phyloP scores from a whole-genome alignment of 768 basidiomycete genomes.

The Tricholoma sp. region DNA sequence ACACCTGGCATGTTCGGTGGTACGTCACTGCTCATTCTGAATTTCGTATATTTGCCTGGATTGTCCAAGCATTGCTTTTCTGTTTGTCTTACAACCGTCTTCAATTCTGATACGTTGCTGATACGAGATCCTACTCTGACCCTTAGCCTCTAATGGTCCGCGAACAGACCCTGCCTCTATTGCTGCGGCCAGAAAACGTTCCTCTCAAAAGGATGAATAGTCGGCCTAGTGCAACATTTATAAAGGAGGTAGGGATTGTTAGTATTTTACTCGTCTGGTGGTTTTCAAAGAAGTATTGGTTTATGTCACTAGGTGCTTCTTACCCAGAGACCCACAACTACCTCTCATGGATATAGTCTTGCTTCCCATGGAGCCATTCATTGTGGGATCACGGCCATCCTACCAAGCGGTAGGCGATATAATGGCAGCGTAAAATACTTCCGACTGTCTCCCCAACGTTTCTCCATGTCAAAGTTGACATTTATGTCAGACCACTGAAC shows the following conservation, averaged over 20 bases:
- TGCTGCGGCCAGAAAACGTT: conserved; percentile 85
- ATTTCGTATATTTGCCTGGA: no score
- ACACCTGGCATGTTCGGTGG: conserved; percentile 67
- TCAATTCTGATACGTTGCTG: neutral
- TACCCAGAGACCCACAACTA: no score
- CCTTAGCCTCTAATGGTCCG: conserved; percentile 57
- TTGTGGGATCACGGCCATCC: conserved; percentile 14
- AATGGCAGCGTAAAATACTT: conserved; percentile 75
- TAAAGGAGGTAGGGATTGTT: neutral
- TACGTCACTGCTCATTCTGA: conserved; percentile 24
- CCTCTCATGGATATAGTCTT: no score
- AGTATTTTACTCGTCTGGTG: neutral
- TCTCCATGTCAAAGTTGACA: conserved; percentile 42
- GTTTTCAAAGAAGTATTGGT: neutral
- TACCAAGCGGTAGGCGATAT: conserved; percentile 63
- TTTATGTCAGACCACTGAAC: conserved; percentile 82
- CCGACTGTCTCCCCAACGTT: conserved; percentile 71
- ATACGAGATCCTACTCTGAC: neutral
- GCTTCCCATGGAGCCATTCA: neutral
- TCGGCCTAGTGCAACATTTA: conserved; percentile 12
- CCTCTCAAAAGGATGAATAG: conserved; percentile 78
- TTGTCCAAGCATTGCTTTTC: no score
- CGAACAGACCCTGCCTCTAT: conserved; percentile 83
- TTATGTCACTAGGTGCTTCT: neutral
- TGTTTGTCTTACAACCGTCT: no score